Evolutionary conservation across 352 stramenopile genomes (phyloP).

Genomic region (Paralagenidium karlingii): DNA sequence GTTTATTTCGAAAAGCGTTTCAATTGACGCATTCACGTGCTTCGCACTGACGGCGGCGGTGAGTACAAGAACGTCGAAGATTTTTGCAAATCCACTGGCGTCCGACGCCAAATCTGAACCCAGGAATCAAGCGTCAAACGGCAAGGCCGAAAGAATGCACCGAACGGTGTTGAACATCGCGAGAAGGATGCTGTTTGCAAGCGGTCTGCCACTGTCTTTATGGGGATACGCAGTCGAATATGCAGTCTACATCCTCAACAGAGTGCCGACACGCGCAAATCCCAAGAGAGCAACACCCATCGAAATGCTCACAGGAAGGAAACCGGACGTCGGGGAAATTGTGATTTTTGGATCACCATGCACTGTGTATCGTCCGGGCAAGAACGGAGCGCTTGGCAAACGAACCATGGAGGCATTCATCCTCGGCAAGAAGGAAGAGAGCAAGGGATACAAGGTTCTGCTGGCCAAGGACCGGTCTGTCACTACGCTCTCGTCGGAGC

Average conservation of each 20-base stretch:
- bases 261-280: neutral
- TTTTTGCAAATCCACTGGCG: constrained; percentile 10
- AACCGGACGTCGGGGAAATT: constrained; percentile 2
- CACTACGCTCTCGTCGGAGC: too few relatives aligned
- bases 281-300: neutral
- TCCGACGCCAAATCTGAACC: constrained; percentile 11
- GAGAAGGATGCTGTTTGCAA: constrained; percentile 16
- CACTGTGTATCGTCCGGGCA: constrained; percentile 2
- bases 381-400: neutral
- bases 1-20: neutral
- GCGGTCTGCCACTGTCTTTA: constrained; percentile 8
- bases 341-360: constrained; percentile 3
- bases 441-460: constrained; percentile 7
- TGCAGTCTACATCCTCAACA: neutral
- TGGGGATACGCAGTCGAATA: neutral
- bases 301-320: constrained; percentile 2
- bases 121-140: constrained; percentile 12
- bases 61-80: constrained; percentile 16
- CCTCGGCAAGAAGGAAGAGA: constrained; percentile 4
- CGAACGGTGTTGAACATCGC: constrained; percentile 16
- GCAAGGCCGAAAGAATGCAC: constrained; percentile 19
- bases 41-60: constrained; percentile 3
- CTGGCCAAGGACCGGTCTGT: neutral
- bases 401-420: constrained; percentile 2
- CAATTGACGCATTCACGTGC: neutral